A percentile compares a stretch with the other conserved stretches of the same genome.
These are phyloP conservation scores for Cladosporium sp. DNA, from an alignment of 2,329 filamentous ascomycete genomes.

Conservation along the genomic window DNA sequence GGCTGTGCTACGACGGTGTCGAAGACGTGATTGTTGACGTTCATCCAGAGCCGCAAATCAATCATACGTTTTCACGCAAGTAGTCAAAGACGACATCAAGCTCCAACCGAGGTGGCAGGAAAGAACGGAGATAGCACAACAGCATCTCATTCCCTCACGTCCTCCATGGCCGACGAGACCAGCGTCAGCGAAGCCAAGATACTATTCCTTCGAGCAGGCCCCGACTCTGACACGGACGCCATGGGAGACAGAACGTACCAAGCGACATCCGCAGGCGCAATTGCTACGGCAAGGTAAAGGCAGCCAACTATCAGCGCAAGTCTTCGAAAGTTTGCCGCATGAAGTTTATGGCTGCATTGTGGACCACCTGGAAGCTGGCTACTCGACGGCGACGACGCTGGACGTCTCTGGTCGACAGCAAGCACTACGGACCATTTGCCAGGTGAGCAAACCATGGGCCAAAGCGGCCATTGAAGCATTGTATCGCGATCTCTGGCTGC, in stretches of 20 bases:
- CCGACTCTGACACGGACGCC: conserved; percentile 30
- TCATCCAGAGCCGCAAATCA: background rate
- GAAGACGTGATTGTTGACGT: background rate
- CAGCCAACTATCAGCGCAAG: conserved; percentile 21
- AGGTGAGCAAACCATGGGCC: conserved; percentile 53
- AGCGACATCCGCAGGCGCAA: conserved; percentile 14
- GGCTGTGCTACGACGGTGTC: background rate
- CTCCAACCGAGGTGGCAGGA: background rate
- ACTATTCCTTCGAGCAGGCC: conserved; percentile 13
- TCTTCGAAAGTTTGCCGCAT: conserved; percentile 44
- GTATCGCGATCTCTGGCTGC: conserved; percentile 36
- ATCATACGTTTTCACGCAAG: conserved; percentile 5
- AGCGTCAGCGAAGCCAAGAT: conserved; percentile 6
- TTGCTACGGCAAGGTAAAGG: background rate
- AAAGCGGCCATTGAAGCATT: conserved; percentile 45
- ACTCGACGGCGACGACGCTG: conserved; percentile 31
- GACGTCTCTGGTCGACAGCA: conserved; percentile 50
- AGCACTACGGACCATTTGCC: conserved; percentile 47
- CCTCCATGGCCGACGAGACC: conserved; percentile 13
- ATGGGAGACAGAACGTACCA: conserved; percentile 33
- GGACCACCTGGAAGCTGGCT: conserved; percentile 42
- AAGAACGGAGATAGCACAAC: conserved; percentile 1
- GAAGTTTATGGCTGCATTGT: conserved; percentile 52
- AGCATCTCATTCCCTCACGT: background rate
- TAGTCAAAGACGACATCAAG: conserved; percentile 1